Base-by-base conservation (phyloP, 257 asterid genomes). In the Haberlea rhodopensis region DNA sequence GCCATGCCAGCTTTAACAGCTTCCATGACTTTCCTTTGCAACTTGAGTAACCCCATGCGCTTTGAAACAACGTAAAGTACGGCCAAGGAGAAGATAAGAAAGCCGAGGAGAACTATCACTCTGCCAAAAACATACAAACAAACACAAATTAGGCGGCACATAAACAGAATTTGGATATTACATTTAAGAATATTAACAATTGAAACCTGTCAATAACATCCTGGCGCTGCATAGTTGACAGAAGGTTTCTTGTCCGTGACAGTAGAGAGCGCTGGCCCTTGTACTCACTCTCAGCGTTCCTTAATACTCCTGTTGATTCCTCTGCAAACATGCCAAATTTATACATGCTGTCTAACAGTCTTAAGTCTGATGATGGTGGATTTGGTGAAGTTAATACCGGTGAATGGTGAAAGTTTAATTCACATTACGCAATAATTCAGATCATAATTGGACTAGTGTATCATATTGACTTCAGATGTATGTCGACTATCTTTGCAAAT, bases 1-100 rank as follows among this genome's bases (percentile, higher is more conserved):
- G 81, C 81, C 85, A 77, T 84, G 70, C 98, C 99, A 55, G 91
- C 71, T 78, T 79, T 87, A 48, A 83, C 86, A 28, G 91, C 91
- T 63, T 80, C 82, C 52, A 89, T 60, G 8, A 92, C 78, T 77
- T 77, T 80, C 53, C 94, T 85, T 75, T 92, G 97, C 83, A 92
- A 78, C 84, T 76, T 89, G 64, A 92, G 91, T 31, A 89, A 20
- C 34, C 99, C 99, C 6, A 92, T 63, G 55, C 97, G 96, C 82
- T 92, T 92, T 1, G 99, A 89, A 18, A 89, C 97, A 24, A 92
- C 99, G 26, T 84, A 92, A 16, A 92, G 88, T 40, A 87, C 99
- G 23, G 90, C 97, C 85, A 87, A 77, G 3, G 97, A 80, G 84
- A 94, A 90, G 7, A 84, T 40, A 60, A 80, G 65, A 76, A 87